phyloP scores from a whole-genome alignment of 768 basidiomycete genomes.

The Panellus pusillus region DNA sequence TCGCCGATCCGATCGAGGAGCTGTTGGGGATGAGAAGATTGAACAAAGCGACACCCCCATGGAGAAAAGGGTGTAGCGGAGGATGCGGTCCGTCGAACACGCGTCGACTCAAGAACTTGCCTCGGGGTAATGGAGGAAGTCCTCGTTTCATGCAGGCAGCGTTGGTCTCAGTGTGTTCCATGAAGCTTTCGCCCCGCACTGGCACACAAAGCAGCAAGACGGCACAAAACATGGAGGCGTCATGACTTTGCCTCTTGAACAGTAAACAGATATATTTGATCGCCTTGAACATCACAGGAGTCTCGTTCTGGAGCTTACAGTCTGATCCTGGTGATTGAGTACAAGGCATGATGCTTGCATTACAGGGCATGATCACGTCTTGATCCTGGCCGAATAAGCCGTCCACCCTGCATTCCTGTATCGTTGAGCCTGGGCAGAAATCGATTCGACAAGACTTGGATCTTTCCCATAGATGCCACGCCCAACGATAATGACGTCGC shows the following conservation, averaged over 20 bases:
- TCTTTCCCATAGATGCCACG: conserved; percentile 85
- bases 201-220: not conserved
- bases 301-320: too few relatives aligned
- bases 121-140: not conserved
- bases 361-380: conserved; percentile 14
- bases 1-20: not conserved
- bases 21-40: not conserved
- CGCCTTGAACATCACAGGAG: not conserved
- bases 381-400: conserved; percentile 71
- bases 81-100: not conserved
- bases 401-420: conserved; percentile 89
- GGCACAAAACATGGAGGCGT: too few relatives aligned
- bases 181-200: not conserved
- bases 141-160: not conserved
- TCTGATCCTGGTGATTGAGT: not conserved
- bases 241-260: too few relatives aligned
- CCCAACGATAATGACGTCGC: conserved; percentile 97
- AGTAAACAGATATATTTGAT: not conserved
- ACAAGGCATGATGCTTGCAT: not conserved
- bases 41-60: too few relatives aligned
- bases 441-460: conserved; percentile 41
- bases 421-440: conserved; percentile 71
- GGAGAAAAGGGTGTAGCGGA: not conserved
- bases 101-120: not conserved
- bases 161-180: not conserved